These are phyloP conservation scores for Aspergillus baeticus DNA, from an alignment of 495 filamentous ascomycete genomes.

Conservation along the genomic window DNA sequence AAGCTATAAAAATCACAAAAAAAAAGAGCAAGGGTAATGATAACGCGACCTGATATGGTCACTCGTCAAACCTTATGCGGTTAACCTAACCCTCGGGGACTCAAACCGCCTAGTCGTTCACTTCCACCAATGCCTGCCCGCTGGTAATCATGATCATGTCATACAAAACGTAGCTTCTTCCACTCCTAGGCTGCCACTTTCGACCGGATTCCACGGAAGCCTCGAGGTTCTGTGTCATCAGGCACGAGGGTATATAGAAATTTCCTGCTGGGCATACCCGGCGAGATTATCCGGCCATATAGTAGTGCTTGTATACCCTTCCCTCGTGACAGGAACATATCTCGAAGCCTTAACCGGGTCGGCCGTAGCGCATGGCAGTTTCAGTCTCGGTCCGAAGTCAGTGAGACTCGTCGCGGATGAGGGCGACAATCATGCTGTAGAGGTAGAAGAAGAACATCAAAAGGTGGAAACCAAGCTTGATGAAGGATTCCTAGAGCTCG, in stretches of 20 bases:
- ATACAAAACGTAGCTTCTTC: slow-evolving; percentile 12
- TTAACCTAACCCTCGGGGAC: slow-evolving; percentile 13
- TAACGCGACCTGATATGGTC: background rate
- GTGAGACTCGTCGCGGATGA: slow-evolving; percentile 93
- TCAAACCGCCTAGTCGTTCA: slow-evolving; percentile 5
- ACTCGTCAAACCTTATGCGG: slow-evolving; percentile 6
- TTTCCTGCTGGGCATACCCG: background rate
- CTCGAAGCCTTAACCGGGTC: slow-evolving; percentile 16
- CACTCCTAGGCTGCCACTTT: slow-evolving; percentile 6
- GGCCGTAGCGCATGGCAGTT: slow-evolving; percentile 42
- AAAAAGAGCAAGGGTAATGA: slow-evolving; percentile 9
- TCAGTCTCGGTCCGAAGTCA: slow-evolving; percentile 52
- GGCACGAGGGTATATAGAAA: background rate
- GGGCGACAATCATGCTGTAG: slow-evolving; percentile 98
- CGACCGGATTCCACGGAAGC: background rate
- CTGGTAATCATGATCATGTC: slow-evolving; percentile 20
- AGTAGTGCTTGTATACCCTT: background rate
- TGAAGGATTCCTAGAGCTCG: slow-evolving; percentile 82
- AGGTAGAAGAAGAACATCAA: slow-evolving; percentile 99
- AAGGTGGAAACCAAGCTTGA: slow-evolving; percentile 98
- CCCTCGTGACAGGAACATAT: slow-evolving; percentile 2
- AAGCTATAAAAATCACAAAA: slow-evolving; percentile 17
- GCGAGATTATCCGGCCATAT: slow-evolving; percentile 1
- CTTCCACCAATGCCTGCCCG: slow-evolving; percentile 14
- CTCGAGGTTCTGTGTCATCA: slow-evolving; percentile 1